These are phyloP conservation scores for Quercus agrifolia DNA, from an alignment of 306 rosid genomes.

Conservation along the genomic window DNA sequence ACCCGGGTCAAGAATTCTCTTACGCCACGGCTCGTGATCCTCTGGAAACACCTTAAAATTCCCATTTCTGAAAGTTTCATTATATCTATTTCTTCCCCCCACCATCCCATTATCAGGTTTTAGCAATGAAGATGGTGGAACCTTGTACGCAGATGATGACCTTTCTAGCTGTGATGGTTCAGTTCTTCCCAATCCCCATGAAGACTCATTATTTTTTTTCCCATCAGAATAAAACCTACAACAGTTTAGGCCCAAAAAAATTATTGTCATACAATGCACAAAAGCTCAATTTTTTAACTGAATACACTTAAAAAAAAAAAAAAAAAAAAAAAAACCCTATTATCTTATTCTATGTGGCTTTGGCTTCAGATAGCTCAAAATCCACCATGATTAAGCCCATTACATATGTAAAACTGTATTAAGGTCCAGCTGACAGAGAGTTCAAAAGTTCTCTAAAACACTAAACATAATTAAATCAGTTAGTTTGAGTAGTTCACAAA, in stretches of 20 bases:
- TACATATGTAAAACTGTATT: no score
- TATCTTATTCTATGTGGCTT: not conserved
- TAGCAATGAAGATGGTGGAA: constrained; percentile 48
- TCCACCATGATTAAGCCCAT: not conserved
- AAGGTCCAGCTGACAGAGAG: not conserved
- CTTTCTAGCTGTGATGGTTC: constrained; percentile 48
- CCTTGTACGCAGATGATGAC: constrained; percentile 53
- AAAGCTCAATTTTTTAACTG: not conserved
- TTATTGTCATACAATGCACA: not conserved
- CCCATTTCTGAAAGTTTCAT: constrained; percentile 42
- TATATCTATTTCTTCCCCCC: constrained; percentile 45
- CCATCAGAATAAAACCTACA: constrained; percentile 64
- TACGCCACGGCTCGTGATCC: constrained; percentile 77
- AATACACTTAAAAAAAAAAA: not conserved
- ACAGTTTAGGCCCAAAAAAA: constrained; percentile 15
- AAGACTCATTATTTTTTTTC: constrained; percentile 31
- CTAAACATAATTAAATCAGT: not conserved
- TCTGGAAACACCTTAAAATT: constrained; percentile 70
- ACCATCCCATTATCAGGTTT: constrained; percentile 40
- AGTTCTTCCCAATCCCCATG: constrained; percentile 56
- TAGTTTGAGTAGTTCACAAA: not conserved
- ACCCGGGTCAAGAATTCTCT: constrained; percentile 87
- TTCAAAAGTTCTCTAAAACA: not conserved
- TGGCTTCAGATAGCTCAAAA: not conserved
- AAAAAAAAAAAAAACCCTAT: not conserved